Conservation (phyloP, 345 rosid genomes). For the Draba incana region DNA sequence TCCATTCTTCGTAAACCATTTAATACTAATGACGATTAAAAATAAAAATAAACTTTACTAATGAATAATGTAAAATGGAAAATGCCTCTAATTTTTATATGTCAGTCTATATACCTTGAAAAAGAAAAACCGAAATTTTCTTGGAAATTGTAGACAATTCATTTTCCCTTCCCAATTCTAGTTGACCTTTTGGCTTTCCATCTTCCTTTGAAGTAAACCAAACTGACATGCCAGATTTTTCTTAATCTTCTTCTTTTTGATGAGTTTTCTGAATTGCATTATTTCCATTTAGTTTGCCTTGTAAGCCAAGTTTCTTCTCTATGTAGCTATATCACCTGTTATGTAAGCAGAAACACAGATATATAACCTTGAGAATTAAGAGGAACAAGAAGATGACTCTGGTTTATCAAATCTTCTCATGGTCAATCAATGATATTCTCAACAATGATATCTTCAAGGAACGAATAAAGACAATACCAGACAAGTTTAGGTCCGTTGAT, state of each 20-base stretch:
- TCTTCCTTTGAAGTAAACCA: neutral
- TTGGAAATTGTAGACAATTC: slow-evolving; percentile 20
- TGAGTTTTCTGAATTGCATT: neutral
- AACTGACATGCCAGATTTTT: neutral
- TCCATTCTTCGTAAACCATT: slow-evolving; percentile 8
- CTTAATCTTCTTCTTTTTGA: neutral
- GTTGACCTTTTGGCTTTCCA: slow-evolving; percentile 15
- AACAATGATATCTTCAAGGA: slow-evolving; percentile 38
- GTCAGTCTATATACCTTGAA: neutral
- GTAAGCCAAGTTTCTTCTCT: neutral
- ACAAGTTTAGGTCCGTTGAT: slow-evolving; percentile 32
- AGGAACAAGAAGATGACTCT: slow-evolving; percentile 14
- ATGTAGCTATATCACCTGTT: neutral
- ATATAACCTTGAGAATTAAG: slow-evolving; percentile 27
- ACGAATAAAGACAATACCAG: slow-evolving; percentile 43
- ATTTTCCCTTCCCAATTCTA: neutral
- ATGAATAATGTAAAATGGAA: neutral
- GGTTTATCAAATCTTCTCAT: slow-evolving; percentile 37
- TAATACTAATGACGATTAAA: neutral
- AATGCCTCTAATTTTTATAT: neutral
- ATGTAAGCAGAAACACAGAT: neutral
- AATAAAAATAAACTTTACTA: too few relatives aligned
- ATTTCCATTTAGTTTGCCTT: neutral
- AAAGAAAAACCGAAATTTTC: neutral
- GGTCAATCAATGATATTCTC: slow-evolving; percentile 41